phyloP scores from a whole-genome alignment of 2,329 filamentous ascomycete genomes.

The Aspergillus terreus region DNA sequence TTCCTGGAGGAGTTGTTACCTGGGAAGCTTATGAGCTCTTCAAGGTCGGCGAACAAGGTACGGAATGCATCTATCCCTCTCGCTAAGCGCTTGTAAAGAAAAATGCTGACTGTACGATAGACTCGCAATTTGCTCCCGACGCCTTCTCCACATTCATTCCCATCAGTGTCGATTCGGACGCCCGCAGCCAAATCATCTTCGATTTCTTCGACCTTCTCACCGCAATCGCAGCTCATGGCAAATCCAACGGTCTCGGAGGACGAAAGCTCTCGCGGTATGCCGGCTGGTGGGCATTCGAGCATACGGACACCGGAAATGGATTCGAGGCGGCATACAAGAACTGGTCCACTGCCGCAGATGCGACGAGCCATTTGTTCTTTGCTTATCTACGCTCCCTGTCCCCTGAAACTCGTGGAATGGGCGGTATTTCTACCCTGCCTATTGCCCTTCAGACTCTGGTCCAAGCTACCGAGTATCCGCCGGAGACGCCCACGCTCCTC shows the following conservation, averaged over 20 bases:
- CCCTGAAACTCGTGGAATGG: slow-evolving; percentile 69
- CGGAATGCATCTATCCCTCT: not conserved
- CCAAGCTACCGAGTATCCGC: slow-evolving; percentile 91
- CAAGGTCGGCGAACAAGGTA: slow-evolving; percentile 89
- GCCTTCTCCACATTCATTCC: slow-evolving; percentile 97
- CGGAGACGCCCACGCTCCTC: slow-evolving; percentile 70
- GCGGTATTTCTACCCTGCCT: slow-evolving; percentile 79
- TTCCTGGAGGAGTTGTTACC: slow-evolving; percentile 85
- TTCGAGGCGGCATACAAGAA: slow-evolving; percentile 92
- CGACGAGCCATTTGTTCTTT: slow-evolving; percentile 95
- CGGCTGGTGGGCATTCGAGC: slow-evolving; percentile 98
- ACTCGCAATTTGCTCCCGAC: slow-evolving; percentile 86
- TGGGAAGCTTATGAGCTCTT: slow-evolving; percentile 98
- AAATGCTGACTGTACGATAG: slow-evolving; percentile 46
- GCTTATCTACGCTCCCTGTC: slow-evolving; percentile 88
- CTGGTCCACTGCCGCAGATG: slow-evolving; percentile 88
- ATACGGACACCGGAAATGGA: slow-evolving; percentile 78
- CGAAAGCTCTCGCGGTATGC: slow-evolving; percentile 92
- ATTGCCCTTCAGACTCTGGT: slow-evolving; percentile 87
- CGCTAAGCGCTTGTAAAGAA: not conserved
- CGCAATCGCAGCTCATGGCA: slow-evolving; percentile 87
- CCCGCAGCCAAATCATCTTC: slow-evolving; percentile 83
- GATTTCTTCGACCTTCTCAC: slow-evolving; percentile 94
- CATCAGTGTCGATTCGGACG: slow-evolving; percentile 81
- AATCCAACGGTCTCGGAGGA: slow-evolving; percentile 87